Conservation (phyloP, 2,329 filamentous ascomycete genomes). For the Microsporum canis region DNA sequence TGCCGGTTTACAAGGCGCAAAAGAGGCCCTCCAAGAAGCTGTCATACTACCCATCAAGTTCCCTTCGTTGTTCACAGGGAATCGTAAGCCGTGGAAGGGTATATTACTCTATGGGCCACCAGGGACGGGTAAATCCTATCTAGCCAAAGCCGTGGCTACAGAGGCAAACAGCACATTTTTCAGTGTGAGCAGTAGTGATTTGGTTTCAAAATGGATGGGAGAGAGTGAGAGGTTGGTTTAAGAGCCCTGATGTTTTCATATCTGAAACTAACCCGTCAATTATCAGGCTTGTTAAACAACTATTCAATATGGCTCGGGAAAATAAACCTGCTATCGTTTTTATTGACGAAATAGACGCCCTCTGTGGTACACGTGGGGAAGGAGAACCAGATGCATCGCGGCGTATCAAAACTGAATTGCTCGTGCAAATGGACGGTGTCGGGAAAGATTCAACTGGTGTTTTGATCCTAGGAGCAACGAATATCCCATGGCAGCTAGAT, state of each 20-base stretch:
- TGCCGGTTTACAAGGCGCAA: slow-evolving; percentile 82
- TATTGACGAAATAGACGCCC: slow-evolving; percentile 93
- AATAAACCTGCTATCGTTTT: slow-evolving; percentile 98
- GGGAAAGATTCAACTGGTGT: slow-evolving; percentile 92
- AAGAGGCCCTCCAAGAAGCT: slow-evolving; percentile 94
- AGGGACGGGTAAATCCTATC: slow-evolving; percentile 92
- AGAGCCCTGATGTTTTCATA: background rate
- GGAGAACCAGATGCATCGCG: slow-evolving; percentile 95
- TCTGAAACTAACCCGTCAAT: background rate
- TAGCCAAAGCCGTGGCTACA: slow-evolving; percentile 94
- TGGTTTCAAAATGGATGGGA: slow-evolving; percentile 99
- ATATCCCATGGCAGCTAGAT: slow-evolving; percentile 98
- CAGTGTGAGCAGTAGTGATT: slow-evolving; percentile 90
- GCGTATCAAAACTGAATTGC: slow-evolving; percentile 94
- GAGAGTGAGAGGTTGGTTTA: slow-evolving; percentile 79
- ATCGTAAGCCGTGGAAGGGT: slow-evolving; percentile 95
- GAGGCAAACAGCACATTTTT: slow-evolving; percentile 99
- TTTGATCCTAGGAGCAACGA: slow-evolving; percentile 88
- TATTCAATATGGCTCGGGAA: slow-evolving; percentile 96
- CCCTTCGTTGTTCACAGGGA: slow-evolving; percentile 88
- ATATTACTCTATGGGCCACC: slow-evolving; percentile 93
- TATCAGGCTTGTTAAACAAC: slow-evolving; percentile 75
- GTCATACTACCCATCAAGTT: slow-evolving; percentile 98
- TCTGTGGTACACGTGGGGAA: slow-evolving; percentile 85
- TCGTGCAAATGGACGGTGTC: slow-evolving; percentile 98